These are phyloP conservation scores for Nothopassalora personata DNA, from an alignment of 2,329 filamentous ascomycete genomes.

Conservation along the genomic window DNA sequence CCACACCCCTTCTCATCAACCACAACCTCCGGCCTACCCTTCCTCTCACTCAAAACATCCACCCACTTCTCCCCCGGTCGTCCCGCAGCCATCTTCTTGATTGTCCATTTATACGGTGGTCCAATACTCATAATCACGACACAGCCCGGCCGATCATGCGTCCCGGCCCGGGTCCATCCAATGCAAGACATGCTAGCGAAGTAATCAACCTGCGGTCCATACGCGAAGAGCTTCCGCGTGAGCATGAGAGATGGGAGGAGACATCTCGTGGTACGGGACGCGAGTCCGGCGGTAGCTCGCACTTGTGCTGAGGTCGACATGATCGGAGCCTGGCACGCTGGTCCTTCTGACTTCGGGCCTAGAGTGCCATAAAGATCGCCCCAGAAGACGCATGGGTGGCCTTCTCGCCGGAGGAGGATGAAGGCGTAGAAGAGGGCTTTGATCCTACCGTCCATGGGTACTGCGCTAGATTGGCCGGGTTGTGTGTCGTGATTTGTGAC, in stretches of 20 bases:
- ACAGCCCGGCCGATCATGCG: slow-evolving; percentile 36
- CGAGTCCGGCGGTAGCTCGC: not conserved
- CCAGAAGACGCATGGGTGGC: slow-evolving; percentile 65
- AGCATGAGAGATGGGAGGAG: slow-evolving; percentile 54
- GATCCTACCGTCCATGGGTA: slow-evolving; percentile 60
- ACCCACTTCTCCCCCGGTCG: slow-evolving; percentile 57
- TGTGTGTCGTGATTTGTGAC: slow-evolving; percentile 70
- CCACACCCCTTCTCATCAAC: slow-evolving; percentile 59
- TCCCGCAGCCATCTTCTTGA: slow-evolving; percentile 60
- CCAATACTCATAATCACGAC: slow-evolving; percentile 31
- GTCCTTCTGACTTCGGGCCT: slow-evolving; percentile 44
- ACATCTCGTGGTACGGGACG: slow-evolving; percentile 32
- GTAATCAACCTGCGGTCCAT: slow-evolving; percentile 61
- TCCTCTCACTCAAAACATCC: slow-evolving; percentile 52
- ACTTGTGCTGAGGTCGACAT: not conserved
- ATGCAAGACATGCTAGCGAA: slow-evolving; percentile 57
- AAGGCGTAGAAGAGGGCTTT: slow-evolving; percentile 67
- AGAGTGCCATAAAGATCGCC: slow-evolving; percentile 63
- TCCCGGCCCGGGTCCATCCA: slow-evolving; percentile 53
- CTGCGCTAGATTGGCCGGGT: slow-evolving; percentile 57
- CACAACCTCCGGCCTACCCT: slow-evolving; percentile 49
- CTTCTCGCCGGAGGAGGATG: slow-evolving; percentile 60
- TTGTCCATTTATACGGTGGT: slow-evolving; percentile 16
- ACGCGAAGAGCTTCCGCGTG: slow-evolving; percentile 61
- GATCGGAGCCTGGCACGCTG: slow-evolving; percentile 28